Evolutionary conservation across 371 early-diverging fungal genomes (phyloP).

Genomic region (Rhizopus arrhizus): DNA sequence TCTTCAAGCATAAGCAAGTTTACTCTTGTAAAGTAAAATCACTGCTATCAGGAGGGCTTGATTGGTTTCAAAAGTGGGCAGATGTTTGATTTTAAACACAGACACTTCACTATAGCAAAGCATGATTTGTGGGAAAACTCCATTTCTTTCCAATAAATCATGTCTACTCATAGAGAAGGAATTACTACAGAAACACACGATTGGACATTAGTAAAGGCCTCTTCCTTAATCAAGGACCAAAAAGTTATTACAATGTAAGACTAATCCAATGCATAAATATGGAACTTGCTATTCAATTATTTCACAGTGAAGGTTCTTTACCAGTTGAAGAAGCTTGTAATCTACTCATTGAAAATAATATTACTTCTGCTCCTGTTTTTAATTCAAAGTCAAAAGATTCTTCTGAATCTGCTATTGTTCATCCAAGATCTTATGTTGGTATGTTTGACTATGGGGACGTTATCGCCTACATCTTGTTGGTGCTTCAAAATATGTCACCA

Average conservation of each 20-base stretch:
- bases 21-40: no score
- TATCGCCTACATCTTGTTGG: slow-evolving; percentile 48
- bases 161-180: slow-evolving; percentile 54
- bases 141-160: slow-evolving; percentile 1
- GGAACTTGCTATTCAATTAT: neutral
- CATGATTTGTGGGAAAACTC: neutral
- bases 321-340: slow-evolving; percentile 57
- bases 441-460: slow-evolving; percentile 90
- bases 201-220: slow-evolving; percentile 63
- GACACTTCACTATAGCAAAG: neutral
- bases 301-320: slow-evolving; percentile 39
- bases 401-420: slow-evolving; percentile 23
- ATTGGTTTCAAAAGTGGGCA: no score
- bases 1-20: no score
- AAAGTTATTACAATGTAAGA: slow-evolving; percentile 61
- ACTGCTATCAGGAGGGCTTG: no score
- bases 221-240: slow-evolving; percentile 55
- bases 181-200: slow-evolving; percentile 58
- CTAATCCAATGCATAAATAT: neutral
- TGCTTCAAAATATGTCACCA: slow-evolving; percentile 38
- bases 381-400: slow-evolving; percentile 33
- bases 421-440: slow-evolving; percentile 62
- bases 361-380: slow-evolving; percentile 80
- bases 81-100: neutral
- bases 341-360: slow-evolving; percentile 43